phyloP scores from a whole-genome alignment of 352 stramenopile genomes.

The Phytophthora foliorum region DNA sequence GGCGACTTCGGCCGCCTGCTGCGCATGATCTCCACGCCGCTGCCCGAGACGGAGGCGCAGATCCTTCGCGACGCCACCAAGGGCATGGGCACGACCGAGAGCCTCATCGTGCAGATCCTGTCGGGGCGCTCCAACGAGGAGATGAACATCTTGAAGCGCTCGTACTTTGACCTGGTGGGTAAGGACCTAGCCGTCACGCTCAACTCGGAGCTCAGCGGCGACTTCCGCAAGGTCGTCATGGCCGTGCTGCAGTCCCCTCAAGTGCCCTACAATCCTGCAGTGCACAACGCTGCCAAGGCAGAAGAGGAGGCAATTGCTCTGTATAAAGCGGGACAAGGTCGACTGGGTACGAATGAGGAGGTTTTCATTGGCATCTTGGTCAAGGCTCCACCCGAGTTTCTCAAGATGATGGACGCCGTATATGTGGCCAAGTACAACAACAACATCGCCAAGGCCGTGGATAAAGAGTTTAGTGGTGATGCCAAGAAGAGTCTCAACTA shows the following conservation, averaged over 20 bases:
- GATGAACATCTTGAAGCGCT: conserved; percentile 82
- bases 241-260: conserved; percentile 65
- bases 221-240: conserved; percentile 84
- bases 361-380: conserved; percentile 74
- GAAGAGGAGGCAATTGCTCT: conserved; percentile 70
- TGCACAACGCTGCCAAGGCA: conserved; percentile 75
- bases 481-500: conserved; percentile 79
- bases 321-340: conserved; percentile 83
- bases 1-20: conserved; percentile 78
- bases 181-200: conserved; percentile 76
- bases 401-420: conserved; percentile 75
- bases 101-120: conserved; percentile 74
- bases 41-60: conserved; percentile 77
- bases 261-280: conserved; percentile 60
- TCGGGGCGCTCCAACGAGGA: conserved; percentile 81
- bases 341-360: conserved; percentile 79
- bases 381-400: conserved; percentile 62
- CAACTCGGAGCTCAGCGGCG: conserved; percentile 75
- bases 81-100: conserved; percentile 78
- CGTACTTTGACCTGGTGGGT: conserved; percentile 76
- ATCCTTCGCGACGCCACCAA: conserved; percentile 78
- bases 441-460: conserved; percentile 78
- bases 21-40: conserved; percentile 76
- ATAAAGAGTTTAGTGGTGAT: conserved; percentile 87
- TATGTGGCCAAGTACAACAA: conserved; percentile 87